Evolutionary conservation across 75 land plant genomes (phyloP).

Genomic region (Ceratopteris richardii): DNA sequence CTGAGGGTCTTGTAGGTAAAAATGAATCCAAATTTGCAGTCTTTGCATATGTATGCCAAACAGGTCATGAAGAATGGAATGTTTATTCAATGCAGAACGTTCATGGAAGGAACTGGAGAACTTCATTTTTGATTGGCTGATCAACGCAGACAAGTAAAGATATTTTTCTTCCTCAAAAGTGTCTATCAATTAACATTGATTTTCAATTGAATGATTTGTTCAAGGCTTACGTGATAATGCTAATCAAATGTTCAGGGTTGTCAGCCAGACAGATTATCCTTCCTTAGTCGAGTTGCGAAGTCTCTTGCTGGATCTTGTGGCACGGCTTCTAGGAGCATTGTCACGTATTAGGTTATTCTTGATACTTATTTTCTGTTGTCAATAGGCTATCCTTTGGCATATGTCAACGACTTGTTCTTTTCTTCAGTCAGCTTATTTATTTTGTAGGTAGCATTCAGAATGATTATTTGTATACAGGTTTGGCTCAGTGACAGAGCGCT

Average conservation of each 20-base stretch:
- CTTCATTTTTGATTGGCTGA: constrained; percentile 98
- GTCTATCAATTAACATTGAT: background rate
- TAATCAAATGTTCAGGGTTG: constrained; percentile 92
- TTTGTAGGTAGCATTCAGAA: too few species aligned
- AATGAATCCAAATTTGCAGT: background rate
- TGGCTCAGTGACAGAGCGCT: constrained; percentile 95
- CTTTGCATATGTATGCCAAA: background rate
- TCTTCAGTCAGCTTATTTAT: too few species aligned
- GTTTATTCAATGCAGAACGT: constrained; percentile 61
- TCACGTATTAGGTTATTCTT: constrained; percentile 73
- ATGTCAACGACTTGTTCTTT: too few species aligned
- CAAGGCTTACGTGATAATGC: too few species aligned
- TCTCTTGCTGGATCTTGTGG: constrained; percentile 90
- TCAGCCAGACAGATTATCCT: constrained; percentile 96
- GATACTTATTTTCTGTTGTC: background rate
- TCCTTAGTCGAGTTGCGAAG: constrained; percentile 93
- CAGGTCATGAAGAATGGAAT: too few species aligned
- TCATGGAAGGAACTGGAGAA: constrained; percentile 93
- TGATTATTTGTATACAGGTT: constrained; percentile 69
- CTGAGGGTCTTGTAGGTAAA: constrained; percentile 95
- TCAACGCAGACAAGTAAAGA: constrained; percentile 90
- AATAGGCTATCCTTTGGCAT: too few species aligned
- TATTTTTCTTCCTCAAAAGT: background rate
- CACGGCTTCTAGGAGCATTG: constrained; percentile 96
- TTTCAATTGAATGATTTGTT: too few species aligned